Conservation (phyloP, 257 asterid species). For the Przewalskia tangutica region DNA sequence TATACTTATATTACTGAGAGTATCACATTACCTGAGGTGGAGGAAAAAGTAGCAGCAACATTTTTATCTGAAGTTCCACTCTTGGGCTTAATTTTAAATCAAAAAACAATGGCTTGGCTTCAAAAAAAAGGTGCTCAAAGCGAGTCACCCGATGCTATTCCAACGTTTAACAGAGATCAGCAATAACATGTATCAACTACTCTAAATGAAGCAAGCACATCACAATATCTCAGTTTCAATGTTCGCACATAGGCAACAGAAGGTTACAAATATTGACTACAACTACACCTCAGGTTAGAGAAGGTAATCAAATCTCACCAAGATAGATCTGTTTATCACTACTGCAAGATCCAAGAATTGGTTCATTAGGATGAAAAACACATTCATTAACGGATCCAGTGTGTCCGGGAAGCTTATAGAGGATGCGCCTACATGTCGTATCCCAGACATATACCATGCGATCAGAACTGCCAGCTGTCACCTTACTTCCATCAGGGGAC, state of each 20-base stretch:
- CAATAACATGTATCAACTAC: background rate
- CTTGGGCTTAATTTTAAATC: background rate
- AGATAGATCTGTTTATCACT: conserved; percentile 93
- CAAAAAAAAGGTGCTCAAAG: too few relatives aligned
- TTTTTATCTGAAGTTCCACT: background rate
- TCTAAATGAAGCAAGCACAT: background rate
- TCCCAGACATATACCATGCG: conserved; percentile 95
- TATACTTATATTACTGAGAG: background rate
- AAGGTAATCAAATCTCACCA: conserved; percentile 58
- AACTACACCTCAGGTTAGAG: background rate
- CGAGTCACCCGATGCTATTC: background rate
- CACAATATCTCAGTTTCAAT: background rate
- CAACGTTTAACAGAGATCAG: background rate
- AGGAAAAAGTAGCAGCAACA: background rate
- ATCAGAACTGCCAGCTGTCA: conserved; percentile 92
- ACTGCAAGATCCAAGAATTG: conserved; percentile 88
- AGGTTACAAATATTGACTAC: background rate
- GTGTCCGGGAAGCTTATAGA: conserved; percentile 96
- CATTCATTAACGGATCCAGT: conserved; percentile 85
- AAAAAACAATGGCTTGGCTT: too few relatives aligned
- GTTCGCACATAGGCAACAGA: background rate
- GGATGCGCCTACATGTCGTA: conserved; percentile 72
- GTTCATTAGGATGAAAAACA: conserved; percentile 79
- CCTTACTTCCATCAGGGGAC: conserved; percentile 99
- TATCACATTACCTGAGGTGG: background rate